phyloP scores from a whole-genome alignment of 2,329 filamentous ascomycete genomes.

The Metarhizium humberi region DNA sequence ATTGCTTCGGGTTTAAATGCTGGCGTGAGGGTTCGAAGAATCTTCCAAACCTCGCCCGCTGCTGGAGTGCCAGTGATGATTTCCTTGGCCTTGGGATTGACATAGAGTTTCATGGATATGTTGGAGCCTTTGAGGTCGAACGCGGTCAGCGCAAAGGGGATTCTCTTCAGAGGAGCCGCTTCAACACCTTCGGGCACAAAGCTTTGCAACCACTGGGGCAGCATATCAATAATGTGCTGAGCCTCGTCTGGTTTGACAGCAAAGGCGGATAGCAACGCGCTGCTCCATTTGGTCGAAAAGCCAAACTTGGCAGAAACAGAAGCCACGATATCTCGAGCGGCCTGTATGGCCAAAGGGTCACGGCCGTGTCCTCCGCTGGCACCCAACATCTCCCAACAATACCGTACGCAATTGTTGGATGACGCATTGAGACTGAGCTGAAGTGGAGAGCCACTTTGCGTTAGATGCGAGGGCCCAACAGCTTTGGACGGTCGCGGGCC shows the following conservation, averaged over 20 bases:
- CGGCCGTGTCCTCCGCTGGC: constrained; percentile 1
- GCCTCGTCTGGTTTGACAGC: background rate
- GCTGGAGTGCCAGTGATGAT: constrained; percentile 1
- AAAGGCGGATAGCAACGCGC: constrained; percentile 2
- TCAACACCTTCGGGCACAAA: background rate
- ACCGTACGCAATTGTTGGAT: constrained; percentile 4
- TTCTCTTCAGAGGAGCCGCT: background rate
- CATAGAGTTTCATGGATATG: constrained; percentile 6
- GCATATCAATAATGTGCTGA: background rate
- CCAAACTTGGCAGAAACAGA: constrained; percentile 1
- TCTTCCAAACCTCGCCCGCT: background rate
- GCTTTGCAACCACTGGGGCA: constrained; percentile 4
- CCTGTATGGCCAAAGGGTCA: constrained; percentile 8
- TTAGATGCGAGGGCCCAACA: constrained; percentile 3
- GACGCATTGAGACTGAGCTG: constrained; percentile 7
- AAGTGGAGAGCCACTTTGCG: constrained; percentile 5
- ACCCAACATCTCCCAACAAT: constrained; percentile 9
- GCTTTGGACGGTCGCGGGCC: constrained; percentile 7
- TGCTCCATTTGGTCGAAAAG: constrained; percentile 6
- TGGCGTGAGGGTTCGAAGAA: constrained; percentile 4
- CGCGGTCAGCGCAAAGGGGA: constrained; percentile 6
- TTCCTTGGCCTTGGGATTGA: constrained; percentile 8
- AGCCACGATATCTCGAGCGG: constrained; percentile 2
- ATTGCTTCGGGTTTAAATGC: constrained; percentile 4
- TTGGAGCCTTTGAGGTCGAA: constrained; percentile 7